Base-by-base conservation (phyloP, 2,329 filamentous ascomycete species). In the Amphichorda felina region DNA sequence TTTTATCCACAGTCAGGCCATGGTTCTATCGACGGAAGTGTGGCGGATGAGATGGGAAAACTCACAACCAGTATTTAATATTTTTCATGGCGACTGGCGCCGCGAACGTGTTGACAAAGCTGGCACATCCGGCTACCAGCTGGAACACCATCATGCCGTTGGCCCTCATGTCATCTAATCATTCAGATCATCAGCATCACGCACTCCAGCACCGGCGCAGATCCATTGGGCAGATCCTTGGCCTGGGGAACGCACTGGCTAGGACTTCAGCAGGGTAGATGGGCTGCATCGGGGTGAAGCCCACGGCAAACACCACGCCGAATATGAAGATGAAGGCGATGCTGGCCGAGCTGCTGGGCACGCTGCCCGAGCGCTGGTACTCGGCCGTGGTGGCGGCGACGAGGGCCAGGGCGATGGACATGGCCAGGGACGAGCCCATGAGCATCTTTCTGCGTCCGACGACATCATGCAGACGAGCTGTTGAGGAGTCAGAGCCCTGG, bases 381-480 rank as follows among this genome's bases (percentile, higher is more conserved):
- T 51, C 54, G 1, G 53, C 54, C 2, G 58, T 54, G 2, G 55
- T 53, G 2, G 51, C 53, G 3, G 58, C 56, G 17, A 60, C 57
- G 4, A 61, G 40, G 11, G 56, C 48, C 10, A 61, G 48, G 26
- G 51, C 57, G 4, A 60, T 40, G 2, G 50, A 44, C 45, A 60
- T 59, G 13, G 51, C 51, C 3, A 48, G 38, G 3, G 54, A 57
- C n/a, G 57, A 54, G 17, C 50, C 44, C 19, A 61, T 51, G n/a
- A 61, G 43, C 55, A 61, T 60, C 43, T 56, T 57, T 1, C 57
- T 55, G 19, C 59, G 58, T 5, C 59, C 59, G 8, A 60, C 45
- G 2, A 55, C 39, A 39, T 62, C 58, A 24, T 60, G 57, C n/a
- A 60, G 49, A 7, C 54, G 54, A 11, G 58, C 54, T 18, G 24